Conservation (phyloP, 2,329 filamentous ascomycete species). For the Fusarium nisikadoi region DNA sequence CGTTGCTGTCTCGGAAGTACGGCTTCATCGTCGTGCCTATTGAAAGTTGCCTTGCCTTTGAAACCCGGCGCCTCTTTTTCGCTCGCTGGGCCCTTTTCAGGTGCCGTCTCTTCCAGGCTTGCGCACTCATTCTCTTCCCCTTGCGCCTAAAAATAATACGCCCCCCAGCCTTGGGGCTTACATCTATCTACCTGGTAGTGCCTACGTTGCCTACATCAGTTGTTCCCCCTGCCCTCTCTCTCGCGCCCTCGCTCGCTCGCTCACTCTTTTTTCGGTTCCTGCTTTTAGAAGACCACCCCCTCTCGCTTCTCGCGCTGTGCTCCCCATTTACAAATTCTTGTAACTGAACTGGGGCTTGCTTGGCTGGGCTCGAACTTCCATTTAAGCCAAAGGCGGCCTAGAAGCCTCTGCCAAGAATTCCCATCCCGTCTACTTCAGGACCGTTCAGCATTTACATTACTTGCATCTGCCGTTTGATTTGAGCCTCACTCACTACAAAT, state of each 20-base stretch:
- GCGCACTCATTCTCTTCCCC: neutral
- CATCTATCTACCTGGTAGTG: too few species aligned
- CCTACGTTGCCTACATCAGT: neutral
- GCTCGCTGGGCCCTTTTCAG: neutral
- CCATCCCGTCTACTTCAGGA: slow-evolving; percentile 1
- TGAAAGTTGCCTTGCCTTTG: slow-evolving; percentile 4
- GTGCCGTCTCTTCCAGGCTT: slow-evolving; percentile 28
- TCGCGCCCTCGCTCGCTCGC: too few species aligned
- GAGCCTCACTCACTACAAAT: neutral
- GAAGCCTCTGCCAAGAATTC: slow-evolving; percentile 28
- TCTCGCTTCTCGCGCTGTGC: neutral
- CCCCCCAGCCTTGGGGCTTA: neutral
- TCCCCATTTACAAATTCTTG: neutral
- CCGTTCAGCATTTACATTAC: neutral
- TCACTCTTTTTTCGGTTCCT: slow-evolving; percentile 2
- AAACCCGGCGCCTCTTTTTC: slow-evolving; percentile 3
- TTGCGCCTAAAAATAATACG: slow-evolving; percentile 17
- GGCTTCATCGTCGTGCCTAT: slow-evolving; percentile 37
- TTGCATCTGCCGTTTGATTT: neutral
- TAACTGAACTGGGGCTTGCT: neutral
- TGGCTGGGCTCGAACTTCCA: neutral
- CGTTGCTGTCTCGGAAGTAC: slow-evolving; percentile 44
- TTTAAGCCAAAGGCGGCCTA: slow-evolving; percentile 21
- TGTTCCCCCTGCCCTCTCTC: neutral
- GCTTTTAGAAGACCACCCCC: slow-evolving; percentile 3